These are phyloP conservation scores for Saccharomyces hybrid DNA, from an alignment of 1,139 yeast genomes.

Conservation along the genomic window DNA sequence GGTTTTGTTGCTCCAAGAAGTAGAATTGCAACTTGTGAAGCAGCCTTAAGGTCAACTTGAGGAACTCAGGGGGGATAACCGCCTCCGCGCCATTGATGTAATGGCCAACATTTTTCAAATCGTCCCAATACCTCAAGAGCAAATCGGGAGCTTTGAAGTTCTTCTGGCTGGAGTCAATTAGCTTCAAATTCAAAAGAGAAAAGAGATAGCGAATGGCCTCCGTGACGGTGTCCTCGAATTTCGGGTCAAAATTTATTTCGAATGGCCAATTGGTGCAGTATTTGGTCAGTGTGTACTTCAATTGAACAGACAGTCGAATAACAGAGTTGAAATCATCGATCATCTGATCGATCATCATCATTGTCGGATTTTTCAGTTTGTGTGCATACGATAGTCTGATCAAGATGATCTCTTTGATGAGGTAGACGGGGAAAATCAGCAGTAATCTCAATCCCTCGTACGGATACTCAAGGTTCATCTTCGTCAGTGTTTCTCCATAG, in stretches of 20 bases:
- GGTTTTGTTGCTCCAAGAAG: constrained; percentile 59
- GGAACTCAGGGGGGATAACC: constrained; percentile 68
- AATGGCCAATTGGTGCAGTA: constrained; percentile 76
- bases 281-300: constrained; percentile 60
- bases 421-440: constrained; percentile 67
- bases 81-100: constrained; percentile 74
- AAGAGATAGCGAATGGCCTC: constrained; percentile 68
- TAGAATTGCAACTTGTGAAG: constrained; percentile 61
- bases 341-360: constrained; percentile 92
- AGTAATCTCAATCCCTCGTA: constrained; percentile 54
- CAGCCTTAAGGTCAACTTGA: constrained; percentile 56
- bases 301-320: constrained; percentile 63
- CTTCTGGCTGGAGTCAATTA: constrained; percentile 65
- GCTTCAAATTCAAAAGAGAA: constrained; percentile 60
- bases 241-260: constrained; percentile 55
- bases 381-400: constrained; percentile 69
- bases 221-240: constrained; percentile 62
- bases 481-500: constrained; percentile 55
- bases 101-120: constrained; percentile 61
- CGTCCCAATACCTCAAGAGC: constrained; percentile 66
- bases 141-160: constrained; percentile 89
- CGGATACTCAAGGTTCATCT: constrained; percentile 69
- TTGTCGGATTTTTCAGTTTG: constrained; percentile 72
- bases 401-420: constrained; percentile 70
- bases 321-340: constrained; percentile 75